Base-by-base conservation (phyloP, 2,329 filamentous ascomycete species). In the Dactylellina drechsleri region DNA sequence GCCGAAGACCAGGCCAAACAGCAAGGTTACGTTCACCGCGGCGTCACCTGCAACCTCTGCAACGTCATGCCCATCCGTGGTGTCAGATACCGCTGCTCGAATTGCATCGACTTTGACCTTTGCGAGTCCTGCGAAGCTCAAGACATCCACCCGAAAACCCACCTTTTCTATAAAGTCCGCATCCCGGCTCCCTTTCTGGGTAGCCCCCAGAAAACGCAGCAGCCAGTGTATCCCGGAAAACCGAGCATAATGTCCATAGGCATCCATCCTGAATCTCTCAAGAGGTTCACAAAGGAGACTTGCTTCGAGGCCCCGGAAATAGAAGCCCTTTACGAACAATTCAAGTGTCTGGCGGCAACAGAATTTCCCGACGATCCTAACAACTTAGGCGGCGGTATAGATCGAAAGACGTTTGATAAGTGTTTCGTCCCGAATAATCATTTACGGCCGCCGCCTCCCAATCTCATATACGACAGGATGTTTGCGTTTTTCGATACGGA, bases 401-500 rank as follows among this genome's bases (percentile, higher is more conserved):
- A 98, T 80, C 89, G 93, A 75, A 91, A 91, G 82, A 96, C 92
- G 0, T 99, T 99, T 82, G 92, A 97, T 81, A 89, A 91, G 56
- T 96, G 93, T 78, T 89, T 98, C 74, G 90, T 96, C 6, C 92
- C 92, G 2, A 91, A 91, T n/a, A 91, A 91, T 13, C 91, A 90
- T n/a, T 87, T 89, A 70, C 87, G 90, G 36, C 90, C 92, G 66
- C 88, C 91, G 10, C 87, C 90, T 0, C 92, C 94, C 0, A 97
- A 96, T 81, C 87, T 97, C 13, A 92, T 99, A 72, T 95, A 96
- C 80, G 94, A 99, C 81, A 91, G 95, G 78, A 95, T 97, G 87
- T 99, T 98, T 82, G 88, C 91, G 59, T 97, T 97, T 81, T 99
- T 97, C 81, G 95, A 99, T 82, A 91, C 90, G 36, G 94, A 98